Evolutionary conservation across 768 basidiomycete species (phyloP).

Genomic region (Leccinellum luteum): DNA sequence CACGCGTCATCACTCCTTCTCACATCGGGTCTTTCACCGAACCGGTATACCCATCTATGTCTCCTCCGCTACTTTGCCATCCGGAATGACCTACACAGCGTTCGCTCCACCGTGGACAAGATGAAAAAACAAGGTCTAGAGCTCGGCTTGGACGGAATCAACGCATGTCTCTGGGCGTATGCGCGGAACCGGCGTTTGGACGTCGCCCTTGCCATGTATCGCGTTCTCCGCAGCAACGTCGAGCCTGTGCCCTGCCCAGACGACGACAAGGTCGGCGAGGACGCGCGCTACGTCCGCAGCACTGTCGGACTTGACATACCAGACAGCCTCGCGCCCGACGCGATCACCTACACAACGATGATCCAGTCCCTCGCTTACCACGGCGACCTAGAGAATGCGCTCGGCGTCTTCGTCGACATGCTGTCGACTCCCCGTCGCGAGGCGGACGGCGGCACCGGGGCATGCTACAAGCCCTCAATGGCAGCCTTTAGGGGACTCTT

Average conservation of each 20-base stretch:
- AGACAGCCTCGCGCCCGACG: slow-evolving; percentile 50
- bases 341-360: slow-evolving; percentile 63
- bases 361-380: slow-evolving; percentile 71
- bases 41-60: slow-evolving; percentile 59
- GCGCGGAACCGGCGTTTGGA: slow-evolving; percentile 50
- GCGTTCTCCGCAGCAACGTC: slow-evolving; percentile 55
- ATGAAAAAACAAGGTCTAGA: slow-evolving; percentile 51
- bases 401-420: slow-evolving; percentile 69
- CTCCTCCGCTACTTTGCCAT: slow-evolving; percentile 55
- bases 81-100: slow-evolving; percentile 45
- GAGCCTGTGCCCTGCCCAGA: slow-evolving; percentile 35
- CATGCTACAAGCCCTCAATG: slow-evolving; percentile 42
- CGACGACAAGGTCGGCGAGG: slow-evolving; percentile 36
- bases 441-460: slow-evolving; percentile 26
- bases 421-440: slow-evolving; percentile 44
- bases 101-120: slow-evolving; percentile 53
- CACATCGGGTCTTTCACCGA: slow-evolving; percentile 52
- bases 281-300: slow-evolving; percentile 38
- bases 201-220: slow-evolving; percentile 60
- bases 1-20: slow-evolving; percentile 55
- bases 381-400: slow-evolving; percentile 56
- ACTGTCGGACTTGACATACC: slow-evolving; percentile 46
- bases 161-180: slow-evolving; percentile 71
- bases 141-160: slow-evolving; percentile 64
- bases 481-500: slow-evolving; percentile 70